A percentile compares a stretch with the other conserved stretches of the same genome.
Evolutionary conservation across 2,329 filamentous ascomycete genomes (phyloP).

Genomic region (Penicillium fuscoglaucum): DNA sequence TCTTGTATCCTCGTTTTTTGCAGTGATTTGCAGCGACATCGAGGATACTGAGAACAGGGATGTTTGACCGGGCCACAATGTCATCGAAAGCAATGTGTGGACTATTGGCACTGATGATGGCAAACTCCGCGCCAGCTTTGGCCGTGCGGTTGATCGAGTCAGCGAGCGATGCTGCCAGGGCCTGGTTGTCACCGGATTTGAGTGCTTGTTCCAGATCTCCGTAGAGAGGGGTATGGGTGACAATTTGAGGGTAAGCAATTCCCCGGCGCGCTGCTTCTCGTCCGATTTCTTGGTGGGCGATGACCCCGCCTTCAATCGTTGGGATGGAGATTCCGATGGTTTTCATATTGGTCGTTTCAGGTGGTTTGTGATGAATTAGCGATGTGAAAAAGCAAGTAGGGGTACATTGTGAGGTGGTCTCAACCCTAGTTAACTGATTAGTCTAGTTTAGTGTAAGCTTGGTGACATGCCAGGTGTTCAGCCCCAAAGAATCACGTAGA

Average conservation of each 20-base stretch:
- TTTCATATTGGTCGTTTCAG: background rate
- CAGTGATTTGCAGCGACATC: conserved; percentile 6
- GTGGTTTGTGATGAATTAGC: background rate
- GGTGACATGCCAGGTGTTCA: background rate
- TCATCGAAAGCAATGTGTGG: conserved; percentile 8
- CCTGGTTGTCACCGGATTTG: background rate
- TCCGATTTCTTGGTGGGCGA: conserved; percentile 13
- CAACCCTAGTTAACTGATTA: background rate
- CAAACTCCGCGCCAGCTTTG: conserved; percentile 13
- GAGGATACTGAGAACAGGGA: conserved; percentile 12
- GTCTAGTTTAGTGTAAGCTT: background rate
- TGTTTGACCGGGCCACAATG: background rate
- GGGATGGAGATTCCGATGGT: conserved; percentile 15
- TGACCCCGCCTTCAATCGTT: conserved; percentile 12
- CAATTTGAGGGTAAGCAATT: conserved; percentile 11
- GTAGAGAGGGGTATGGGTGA: conserved; percentile 11
- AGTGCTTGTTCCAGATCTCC: conserved; percentile 5
- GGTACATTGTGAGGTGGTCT: background rate
- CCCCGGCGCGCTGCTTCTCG: conserved; percentile 13
- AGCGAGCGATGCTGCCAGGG: background rate
- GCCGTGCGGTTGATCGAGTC: conserved; percentile 13
- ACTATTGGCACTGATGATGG: conserved; percentile 15
- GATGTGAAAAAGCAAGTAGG: background rate
- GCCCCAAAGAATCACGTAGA: background rate
- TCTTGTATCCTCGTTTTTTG: background rate